Evolutionary conservation across 192 early-diverging fungal genomes (phyloP).

Genomic region (Funneliformis mosseae): DNA sequence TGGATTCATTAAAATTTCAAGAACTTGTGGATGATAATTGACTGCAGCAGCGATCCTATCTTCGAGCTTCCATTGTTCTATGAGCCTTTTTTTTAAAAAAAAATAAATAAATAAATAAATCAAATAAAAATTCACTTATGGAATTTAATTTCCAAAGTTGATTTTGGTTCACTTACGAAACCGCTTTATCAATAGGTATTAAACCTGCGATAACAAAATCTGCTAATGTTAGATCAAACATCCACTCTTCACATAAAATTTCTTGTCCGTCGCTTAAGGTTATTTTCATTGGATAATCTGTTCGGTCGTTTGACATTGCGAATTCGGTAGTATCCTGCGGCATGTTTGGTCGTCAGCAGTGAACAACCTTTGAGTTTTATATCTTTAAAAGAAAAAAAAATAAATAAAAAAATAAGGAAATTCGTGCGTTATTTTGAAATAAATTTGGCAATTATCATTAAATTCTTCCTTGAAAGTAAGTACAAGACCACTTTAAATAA

Average conservation of each 20-base stretch:
- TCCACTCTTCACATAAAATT: constrained; percentile 4
- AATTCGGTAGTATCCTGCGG: background rate
- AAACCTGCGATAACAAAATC: constrained; percentile 19
- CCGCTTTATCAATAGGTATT: constrained; percentile 12
- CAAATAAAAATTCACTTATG: background rate
- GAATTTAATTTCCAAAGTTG: background rate
- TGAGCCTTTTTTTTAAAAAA: background rate
- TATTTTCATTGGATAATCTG: background rate
- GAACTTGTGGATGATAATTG: constrained; percentile 6
- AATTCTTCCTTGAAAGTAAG: no score
- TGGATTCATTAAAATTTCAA: constrained; percentile 10
- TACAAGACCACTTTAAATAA: no score
- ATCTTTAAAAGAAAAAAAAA: no score
- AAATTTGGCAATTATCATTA: no score
- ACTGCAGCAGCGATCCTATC: background rate
- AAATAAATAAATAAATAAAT: background rate
- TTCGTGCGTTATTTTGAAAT: no score
- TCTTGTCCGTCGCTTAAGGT: background rate
- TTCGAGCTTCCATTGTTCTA: constrained; percentile 8
- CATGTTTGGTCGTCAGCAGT: background rate
- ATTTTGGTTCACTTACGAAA: constrained; percentile 9
- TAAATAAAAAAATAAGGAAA: no score
- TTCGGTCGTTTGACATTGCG: background rate
- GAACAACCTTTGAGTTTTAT: no score
- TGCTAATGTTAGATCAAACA: background rate